Evolutionary conservation across 1,284 basidiomycete species (phyloP).

Genomic region (Sphaerobolus stellatus): DNA sequence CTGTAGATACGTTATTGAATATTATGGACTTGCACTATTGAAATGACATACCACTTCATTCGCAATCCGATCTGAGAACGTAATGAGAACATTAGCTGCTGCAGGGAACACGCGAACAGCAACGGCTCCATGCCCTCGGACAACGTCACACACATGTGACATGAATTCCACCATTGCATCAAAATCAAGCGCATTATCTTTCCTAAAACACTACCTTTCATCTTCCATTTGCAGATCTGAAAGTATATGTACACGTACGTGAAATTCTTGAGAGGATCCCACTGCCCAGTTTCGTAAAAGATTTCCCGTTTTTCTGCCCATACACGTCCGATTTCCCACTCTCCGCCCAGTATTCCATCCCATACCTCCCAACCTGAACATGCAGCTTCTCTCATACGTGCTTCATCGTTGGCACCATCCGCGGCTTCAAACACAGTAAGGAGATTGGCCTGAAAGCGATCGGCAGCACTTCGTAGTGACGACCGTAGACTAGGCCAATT

Average conservation of each 20-base stretch:
- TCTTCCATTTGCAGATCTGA: constrained; percentile 14
- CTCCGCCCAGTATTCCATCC: constrained; percentile 41
- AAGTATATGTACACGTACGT: constrained; percentile 52
- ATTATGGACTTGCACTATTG: constrained; percentile 7
- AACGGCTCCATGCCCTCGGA: constrained; percentile 74
- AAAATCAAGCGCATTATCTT: constrained; percentile 70
- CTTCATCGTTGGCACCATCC: constrained; percentile 69
- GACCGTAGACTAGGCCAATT: constrained; percentile 61
- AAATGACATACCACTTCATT: constrained; percentile 64
- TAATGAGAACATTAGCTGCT: constrained; percentile 66
- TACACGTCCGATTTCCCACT: constrained; percentile 89
- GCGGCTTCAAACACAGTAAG: constrained; percentile 83
- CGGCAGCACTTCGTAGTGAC: constrained; percentile 75
- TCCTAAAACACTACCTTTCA: constrained; percentile 28
- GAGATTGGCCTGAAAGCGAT: constrained; percentile 83
- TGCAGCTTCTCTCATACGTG: constrained; percentile 75
- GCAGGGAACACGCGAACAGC: constrained; percentile 87
- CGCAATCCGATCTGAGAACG: constrained; percentile 76
- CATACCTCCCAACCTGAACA: constrained; percentile 84
- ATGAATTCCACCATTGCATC: constrained; percentile 94
- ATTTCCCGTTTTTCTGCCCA: constrained; percentile 94
- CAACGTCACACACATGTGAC: constrained; percentile 58
- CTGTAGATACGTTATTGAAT: constrained; percentile 36
- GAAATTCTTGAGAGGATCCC: constrained; percentile 82
- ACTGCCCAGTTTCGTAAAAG: constrained; percentile 83